Evolutionary conservation across 306 rosid species (phyloP).

Genomic region (Rosa persica): DNA sequence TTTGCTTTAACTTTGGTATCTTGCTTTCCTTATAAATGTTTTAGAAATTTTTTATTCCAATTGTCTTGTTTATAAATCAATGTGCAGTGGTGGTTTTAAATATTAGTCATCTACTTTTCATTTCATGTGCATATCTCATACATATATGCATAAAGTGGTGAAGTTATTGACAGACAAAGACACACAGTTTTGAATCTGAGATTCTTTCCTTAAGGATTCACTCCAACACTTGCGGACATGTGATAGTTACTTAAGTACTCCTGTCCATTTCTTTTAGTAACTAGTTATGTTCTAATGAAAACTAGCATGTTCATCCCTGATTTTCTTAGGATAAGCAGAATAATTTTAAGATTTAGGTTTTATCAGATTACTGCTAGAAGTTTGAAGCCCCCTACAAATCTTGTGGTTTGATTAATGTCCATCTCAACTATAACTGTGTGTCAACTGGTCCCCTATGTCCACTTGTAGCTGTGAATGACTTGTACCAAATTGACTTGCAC

Average conservation of each 20-base stretch:
- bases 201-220: neutral
- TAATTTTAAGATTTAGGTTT: neutral
- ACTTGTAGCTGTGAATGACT: neutral
- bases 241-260: neutral
- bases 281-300: neutral
- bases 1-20: constrained; percentile 94
- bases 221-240: neutral
- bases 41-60: constrained; percentile 22
- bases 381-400: neutral
- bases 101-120: neutral
- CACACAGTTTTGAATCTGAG: neutral
- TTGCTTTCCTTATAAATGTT: constrained; percentile 14
- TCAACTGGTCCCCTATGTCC: neutral
- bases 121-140: neutral
- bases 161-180: neutral
- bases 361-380: neutral
- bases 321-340: neutral
- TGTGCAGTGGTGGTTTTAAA: neutral
- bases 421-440: neutral
- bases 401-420: neutral
- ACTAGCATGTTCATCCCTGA: neutral
- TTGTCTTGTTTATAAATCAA: constrained; percentile 1
- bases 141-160: neutral
- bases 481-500: neutral
- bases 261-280: neutral